Evolutionary conservation across 768 basidiomycete species (phyloP), one percentile per base, ranked within the genome.

Genomic region (Gloeostereum incarnatum): DNA sequence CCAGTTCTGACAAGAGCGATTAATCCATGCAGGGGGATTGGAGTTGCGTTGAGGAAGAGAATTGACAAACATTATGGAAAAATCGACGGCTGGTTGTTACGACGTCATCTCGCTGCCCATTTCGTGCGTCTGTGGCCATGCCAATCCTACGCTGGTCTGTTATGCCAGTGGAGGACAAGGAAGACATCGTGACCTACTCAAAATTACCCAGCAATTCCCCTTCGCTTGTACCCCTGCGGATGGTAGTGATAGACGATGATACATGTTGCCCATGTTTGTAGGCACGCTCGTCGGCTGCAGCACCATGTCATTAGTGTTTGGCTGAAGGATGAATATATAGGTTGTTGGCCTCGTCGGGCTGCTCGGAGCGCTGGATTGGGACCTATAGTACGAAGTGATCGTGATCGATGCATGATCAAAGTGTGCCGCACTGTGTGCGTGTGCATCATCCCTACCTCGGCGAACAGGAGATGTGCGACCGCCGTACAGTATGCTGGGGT

Each of bases 131-230:
- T n/a, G 14, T 27, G 26, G 26, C 8, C 26, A 27, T 27, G 14
- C 14, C 26, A 8, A 27, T 27, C 14, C 14, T 26, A 13, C 6
- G 22, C 5, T 13, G 24, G 18, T 13, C 3, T 39, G n/a, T n/a
- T n/a, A n/a, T 24, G 13, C 24, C 23, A 26, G 31, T n/a, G 5
- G 3, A 3, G n/a, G 14, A 2, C 21, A 14, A 10, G 18, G 14
- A 18, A 11, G 22, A 8, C 34, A 27, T 38, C 18, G 7, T 5
- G 3, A 52, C 56, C 40, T 36, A 72, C 65, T 73, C 70, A 38
- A 73, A 73, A 30, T 71, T 66, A 8, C 67, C 70, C 8, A 73
- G 57, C 1, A 64, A 29, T 20, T 69, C 65, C 1, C 69, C 68
- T 13, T 63, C 55, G 49, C 58, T 60, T 3, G 60, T 54, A n/a